These are phyloP conservation scores for Oehlia diaphana DNA, from an alignment of 192 early-diverging fungal species.

Conservation along the genomic window DNA sequence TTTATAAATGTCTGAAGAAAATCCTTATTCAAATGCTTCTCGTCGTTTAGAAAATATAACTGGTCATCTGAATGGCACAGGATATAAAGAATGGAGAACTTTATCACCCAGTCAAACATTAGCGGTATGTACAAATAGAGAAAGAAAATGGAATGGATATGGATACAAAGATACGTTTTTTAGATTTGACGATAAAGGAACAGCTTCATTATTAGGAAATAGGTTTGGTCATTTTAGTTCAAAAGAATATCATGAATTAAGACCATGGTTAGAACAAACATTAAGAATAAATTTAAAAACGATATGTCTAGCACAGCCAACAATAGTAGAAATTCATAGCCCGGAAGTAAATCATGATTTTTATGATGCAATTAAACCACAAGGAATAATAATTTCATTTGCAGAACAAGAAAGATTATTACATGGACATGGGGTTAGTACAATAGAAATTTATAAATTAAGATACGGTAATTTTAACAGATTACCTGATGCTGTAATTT, in stretches of 20 bases:
- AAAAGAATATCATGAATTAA: slow-evolving; percentile 26
- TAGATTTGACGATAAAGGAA: slow-evolving; percentile 8
- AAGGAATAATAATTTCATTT: slow-evolving; percentile 12
- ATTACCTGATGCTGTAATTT: slow-evolving; percentile 12
- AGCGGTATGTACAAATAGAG: not conserved
- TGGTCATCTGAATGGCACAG: not conserved
- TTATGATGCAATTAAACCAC: slow-evolving; percentile 8
- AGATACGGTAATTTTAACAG: not conserved
- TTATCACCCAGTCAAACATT: slow-evolving; percentile 4
- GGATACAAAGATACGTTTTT: slow-evolving; percentile 11
- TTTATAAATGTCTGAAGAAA: not conserved
- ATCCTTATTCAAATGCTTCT: not conserved
- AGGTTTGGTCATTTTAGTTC: slow-evolving; percentile 11
- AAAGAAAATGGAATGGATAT: slow-evolving; percentile 18
- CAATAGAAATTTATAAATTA: slow-evolving; percentile 4
- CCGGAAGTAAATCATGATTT: slow-evolving; percentile 19
- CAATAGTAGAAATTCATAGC: not conserved
- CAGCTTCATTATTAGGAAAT: not conserved
- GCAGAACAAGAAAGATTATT: slow-evolving; percentile 13
- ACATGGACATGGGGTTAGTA: not conserved
- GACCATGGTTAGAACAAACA: slow-evolving; percentile 18
- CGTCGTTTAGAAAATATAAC: not conserved
- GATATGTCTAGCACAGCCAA: not conserved
- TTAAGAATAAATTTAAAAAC: slow-evolving; percentile 24
- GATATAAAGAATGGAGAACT: slow-evolving; percentile 14